Percentiles rank a stretch among this genome's conserved stretches.
These are phyloP conservation scores for Globisporangium ultimum DNA, from an alignment of 352 stramenopile species.

Conservation along the genomic window DNA sequence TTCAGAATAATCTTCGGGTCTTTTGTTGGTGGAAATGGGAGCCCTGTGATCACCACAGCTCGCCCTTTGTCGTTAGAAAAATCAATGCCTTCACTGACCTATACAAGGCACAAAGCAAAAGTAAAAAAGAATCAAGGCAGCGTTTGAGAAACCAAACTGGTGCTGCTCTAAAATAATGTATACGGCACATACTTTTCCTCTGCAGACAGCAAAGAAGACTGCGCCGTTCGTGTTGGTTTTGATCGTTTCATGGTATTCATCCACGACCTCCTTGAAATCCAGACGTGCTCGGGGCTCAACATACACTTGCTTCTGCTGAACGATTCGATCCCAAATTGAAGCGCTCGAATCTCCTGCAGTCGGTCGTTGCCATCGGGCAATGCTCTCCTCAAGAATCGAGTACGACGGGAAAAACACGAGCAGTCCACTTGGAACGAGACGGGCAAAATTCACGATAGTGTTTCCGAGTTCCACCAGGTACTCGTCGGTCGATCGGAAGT, in stretches of 20 bases:
- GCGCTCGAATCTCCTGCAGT: conserved; percentile 31
- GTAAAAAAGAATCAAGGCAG: not conserved
- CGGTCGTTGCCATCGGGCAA: conserved; percentile 68
- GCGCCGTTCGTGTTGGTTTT: conserved; percentile 78
- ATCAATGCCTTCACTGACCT: conserved; percentile 98
- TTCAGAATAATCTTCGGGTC: conserved; percentile 98
- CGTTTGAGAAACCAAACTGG: not conserved
- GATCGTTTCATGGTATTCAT: conserved; percentile 81
- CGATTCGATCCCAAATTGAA: conserved; percentile 78
- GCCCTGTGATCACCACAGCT: conserved; percentile 97
- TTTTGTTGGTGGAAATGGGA: conserved; percentile 96
- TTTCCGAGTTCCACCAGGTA: conserved; percentile 97
- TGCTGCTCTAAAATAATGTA: not conserved
- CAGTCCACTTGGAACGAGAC: conserved; percentile 94
- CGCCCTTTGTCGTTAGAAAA: conserved; percentile 98
- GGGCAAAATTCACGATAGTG: conserved; percentile 93
- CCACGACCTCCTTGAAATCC: conserved; percentile 79
- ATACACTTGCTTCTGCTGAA: conserved; percentile 75
- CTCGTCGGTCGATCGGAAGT: conserved; percentile 88
- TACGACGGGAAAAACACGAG: conserved; percentile 99
- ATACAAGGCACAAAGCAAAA: not conserved
- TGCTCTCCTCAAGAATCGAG: conserved; percentile 89
- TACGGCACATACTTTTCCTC: conserved; percentile 86
- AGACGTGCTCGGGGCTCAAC: conserved; percentile 66
- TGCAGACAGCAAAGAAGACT: conserved; percentile 97